Evolutionary conservation across 306 rosid species (phyloP), one percentile per base, ranked within the genome.

Genomic region (Gleditsia sinensis): DNA sequence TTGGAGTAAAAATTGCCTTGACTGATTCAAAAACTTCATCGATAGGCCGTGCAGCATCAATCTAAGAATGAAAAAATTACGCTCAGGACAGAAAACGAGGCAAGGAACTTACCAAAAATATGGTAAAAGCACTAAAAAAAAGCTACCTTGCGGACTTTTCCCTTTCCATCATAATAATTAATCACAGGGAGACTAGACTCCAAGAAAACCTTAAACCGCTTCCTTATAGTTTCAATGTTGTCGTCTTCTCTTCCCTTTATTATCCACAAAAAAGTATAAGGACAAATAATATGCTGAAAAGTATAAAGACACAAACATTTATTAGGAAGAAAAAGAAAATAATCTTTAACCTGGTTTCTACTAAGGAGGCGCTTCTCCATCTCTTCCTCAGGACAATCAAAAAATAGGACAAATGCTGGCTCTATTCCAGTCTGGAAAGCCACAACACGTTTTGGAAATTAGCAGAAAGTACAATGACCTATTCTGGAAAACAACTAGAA

Each of bases 161-260:
- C 91, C 85, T 83, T 92, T 20, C 87, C 81, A 14, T 85, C 88
- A 75, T 92, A 95, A 78, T 92, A 77, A 72, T 84, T 72, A 75
- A 95, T 58, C 82, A 95, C 99, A 13, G 95, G 97, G 75, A 88
- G 91, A 74, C 97, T 95, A 56, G 93, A 95, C 25, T 95, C 97
- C 77, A 87, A 67, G 83, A 92, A 95, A 87, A 95, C 98, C 79
- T 76, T 87, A 74, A 95, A 95, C 49, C 99, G 83, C 83, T 95
- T 95, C 90, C 95, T 90, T 74, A 95, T 92, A 69, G 98, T 95
- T 83, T 95, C 99, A 71, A 87, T 84, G 69, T 95, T 95, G 84
- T 95, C 99, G 76, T 95, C 99, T 68, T 81, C 98, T 82, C 98
- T 88, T 73, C 98, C 99, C 98, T 92, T 68, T 30, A 89, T 49